phyloP scores from a whole-genome alignment of 2,329 filamentous ascomycete species.

The Colletotrichum cordylinicola region DNA sequence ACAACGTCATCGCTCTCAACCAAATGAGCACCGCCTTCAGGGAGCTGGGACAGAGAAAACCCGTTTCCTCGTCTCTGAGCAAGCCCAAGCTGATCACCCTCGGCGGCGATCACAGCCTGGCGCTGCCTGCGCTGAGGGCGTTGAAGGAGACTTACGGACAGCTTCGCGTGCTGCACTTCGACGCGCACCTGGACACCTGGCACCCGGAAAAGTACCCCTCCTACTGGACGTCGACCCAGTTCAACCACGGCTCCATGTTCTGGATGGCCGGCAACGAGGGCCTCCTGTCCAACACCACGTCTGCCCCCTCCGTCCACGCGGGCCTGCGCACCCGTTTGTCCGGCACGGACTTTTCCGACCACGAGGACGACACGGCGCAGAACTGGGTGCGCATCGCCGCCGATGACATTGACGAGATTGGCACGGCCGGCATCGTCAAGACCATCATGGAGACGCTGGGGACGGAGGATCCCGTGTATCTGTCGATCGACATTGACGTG shows the following conservation, averaged over 20 bases:
- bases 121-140: constrained; percentile 72
- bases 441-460: constrained; percentile 76
- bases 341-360: constrained; percentile 68
- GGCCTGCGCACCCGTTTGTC: constrained; percentile 80
- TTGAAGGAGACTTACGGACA: constrained; percentile 66
- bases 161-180: constrained; percentile 77
- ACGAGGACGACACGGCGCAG: constrained; percentile 75
- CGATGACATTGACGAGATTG: constrained; percentile 87
- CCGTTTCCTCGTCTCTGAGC: constrained; percentile 36
- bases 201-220: constrained; percentile 81
- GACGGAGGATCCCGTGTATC: constrained; percentile 78
- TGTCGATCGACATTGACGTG: constrained; percentile 59
- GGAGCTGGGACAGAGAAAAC: constrained; percentile 61
- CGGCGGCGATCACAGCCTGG: constrained; percentile 76
- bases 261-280: constrained; percentile 86
- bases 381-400: constrained; percentile 82
- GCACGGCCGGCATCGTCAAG: constrained; percentile 72
- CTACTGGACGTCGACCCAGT: constrained; percentile 73
- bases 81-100: constrained; percentile 69
- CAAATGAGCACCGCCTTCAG: constrained; percentile 86
- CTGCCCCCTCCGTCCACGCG: constrained; percentile 78
- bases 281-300: constrained; percentile 73
- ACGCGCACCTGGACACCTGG: constrained; percentile 84
- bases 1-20: constrained; percentile 79
- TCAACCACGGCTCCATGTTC: constrained; percentile 93